Evolutionary conservation across 768 basidiomycete genomes (phyloP).

Genomic region (Xerocomus spinulosus): DNA sequence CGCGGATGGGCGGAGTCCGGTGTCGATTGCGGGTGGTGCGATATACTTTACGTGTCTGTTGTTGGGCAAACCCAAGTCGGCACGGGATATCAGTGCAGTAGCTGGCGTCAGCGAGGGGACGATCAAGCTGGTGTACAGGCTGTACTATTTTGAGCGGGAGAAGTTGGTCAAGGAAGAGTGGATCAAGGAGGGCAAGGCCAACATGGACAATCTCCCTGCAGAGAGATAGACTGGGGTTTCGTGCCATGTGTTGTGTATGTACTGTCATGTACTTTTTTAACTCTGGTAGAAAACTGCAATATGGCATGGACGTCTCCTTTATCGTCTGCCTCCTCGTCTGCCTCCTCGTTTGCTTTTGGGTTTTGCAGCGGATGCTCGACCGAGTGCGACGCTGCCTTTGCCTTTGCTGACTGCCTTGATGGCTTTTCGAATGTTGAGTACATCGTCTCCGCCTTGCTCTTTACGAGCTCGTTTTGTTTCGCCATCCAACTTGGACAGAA

Average conservation of each 20-base stretch:
- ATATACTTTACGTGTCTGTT: constrained; percentile 90
- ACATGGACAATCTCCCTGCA: constrained; percentile 28
- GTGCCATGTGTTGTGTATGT: constrained; percentile 20
- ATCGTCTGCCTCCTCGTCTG: constrained; percentile 30
- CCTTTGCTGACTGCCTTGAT: constrained; percentile 72
- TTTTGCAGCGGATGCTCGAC: constrained; percentile 35
- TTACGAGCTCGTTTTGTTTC: constrained; percentile 51
- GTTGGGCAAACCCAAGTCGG: constrained; percentile 67
- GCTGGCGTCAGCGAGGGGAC: constrained; percentile 96
- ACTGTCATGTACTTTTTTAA: constrained; percentile 11
- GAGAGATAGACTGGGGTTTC: constrained; percentile 19
- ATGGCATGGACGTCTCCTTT: constrained; percentile 3
- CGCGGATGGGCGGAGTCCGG: constrained; percentile 90
- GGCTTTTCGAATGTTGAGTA: constrained; percentile 87
- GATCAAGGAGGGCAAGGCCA: constrained; percentile 75
- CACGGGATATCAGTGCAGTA: constrained; percentile 83
- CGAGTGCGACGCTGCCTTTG: constrained; percentile 56
- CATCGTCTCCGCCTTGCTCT: constrained; percentile 43
- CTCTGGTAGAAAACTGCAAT: constrained; percentile 10
- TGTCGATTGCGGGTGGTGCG: constrained; percentile 97
- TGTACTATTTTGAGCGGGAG: constrained; percentile 70
- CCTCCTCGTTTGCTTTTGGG: constrained; percentile 28
- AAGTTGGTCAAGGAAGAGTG: constrained; percentile 82
- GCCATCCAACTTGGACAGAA: constrained; percentile 76
- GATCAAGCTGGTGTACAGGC: constrained; percentile 82